Conservation (phyloP, 2,329 filamentous ascomycete genomes). For the Arthrobotrys iridis region DNA sequence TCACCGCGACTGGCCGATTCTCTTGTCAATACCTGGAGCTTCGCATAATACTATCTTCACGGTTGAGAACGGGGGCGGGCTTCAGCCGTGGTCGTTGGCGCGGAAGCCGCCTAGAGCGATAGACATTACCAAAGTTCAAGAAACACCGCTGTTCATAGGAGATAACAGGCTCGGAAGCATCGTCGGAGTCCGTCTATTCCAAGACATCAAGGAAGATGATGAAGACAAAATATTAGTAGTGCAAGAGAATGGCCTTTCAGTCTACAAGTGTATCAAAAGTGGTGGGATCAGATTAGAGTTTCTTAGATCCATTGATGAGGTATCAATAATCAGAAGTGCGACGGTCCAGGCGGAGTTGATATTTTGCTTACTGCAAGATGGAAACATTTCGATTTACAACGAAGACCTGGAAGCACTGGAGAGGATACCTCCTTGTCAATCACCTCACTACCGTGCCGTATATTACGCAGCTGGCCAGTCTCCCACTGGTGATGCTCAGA, state of each 20-base stretch:
- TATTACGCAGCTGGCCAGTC: slow-evolving; percentile 31
- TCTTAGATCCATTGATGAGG: slow-evolving; percentile 32
- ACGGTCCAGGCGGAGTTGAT: slow-evolving; percentile 32
- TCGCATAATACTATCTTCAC: slow-evolving; percentile 54
- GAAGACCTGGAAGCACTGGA: slow-evolving; percentile 30
- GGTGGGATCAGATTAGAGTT: slow-evolving; percentile 39
- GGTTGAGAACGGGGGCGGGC: slow-evolving; percentile 43
- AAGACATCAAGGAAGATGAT: slow-evolving; percentile 51
- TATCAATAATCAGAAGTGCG: slow-evolving; percentile 22
- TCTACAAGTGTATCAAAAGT: slow-evolving; percentile 46
- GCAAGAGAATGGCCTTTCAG: slow-evolving; percentile 34
- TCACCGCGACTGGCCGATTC: slow-evolving; percentile 56
- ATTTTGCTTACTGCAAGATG: slow-evolving; percentile 30
- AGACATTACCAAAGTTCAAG: slow-evolving; percentile 48
- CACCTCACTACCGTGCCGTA: slow-evolving; percentile 29
- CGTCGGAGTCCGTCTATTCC: slow-evolving; percentile 37
- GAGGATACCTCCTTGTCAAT: slow-evolving; percentile 15
- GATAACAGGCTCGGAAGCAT: slow-evolving; percentile 48
- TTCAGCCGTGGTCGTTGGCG: slow-evolving; percentile 56
- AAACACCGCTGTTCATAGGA: slow-evolving; percentile 40
- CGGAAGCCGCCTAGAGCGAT: slow-evolving; percentile 39
- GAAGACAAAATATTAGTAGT: slow-evolving; percentile 46
- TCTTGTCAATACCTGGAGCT: slow-evolving; percentile 47
- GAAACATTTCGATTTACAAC: slow-evolving; percentile 33
- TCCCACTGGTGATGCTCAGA: slow-evolving; percentile 21